Evolutionary conservation across 83 land plant species (phyloP).

Genomic region (Isoetes engelmannii): DNA sequence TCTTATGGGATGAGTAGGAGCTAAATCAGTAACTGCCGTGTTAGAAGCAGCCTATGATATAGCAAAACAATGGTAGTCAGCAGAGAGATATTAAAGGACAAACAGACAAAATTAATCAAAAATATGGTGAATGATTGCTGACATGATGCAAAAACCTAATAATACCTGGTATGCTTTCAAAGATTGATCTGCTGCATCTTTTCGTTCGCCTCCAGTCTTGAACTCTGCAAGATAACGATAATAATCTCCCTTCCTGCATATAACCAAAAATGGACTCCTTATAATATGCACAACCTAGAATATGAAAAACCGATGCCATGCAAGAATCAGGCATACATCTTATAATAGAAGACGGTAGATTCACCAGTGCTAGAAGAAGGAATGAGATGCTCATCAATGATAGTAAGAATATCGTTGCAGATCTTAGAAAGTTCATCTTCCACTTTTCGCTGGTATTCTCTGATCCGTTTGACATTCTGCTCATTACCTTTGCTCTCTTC

Average conservation of each 20-base stretch:
- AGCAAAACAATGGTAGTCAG: not conserved
- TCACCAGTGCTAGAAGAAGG: conserved; percentile 21
- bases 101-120: too few relatives aligned
- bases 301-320: not conserved
- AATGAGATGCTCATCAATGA: conserved; percentile 26
- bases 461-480: conserved; percentile 16
- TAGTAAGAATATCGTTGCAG: conserved; percentile 21
- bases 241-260: conserved; percentile 33
- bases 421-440: conserved; percentile 24
- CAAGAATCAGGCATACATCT: conserved; percentile 18
- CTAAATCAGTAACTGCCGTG: conserved; percentile 17
- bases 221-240: conserved; percentile 21
- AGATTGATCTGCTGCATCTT: conserved; percentile 16
- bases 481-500: conserved; percentile 28
- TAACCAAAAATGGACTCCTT: not conserved
- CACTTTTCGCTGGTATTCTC: conserved; percentile 16
- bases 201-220: conserved; percentile 17
- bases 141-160: too few relatives aligned
- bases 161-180: conserved; percentile 17
- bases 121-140: too few relatives aligned
- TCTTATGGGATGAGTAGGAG: conserved; percentile 33
- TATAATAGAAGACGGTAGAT: conserved; percentile 27
- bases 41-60: conserved; percentile 21
- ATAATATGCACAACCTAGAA: not conserved
- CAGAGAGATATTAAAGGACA: too few relatives aligned